These are phyloP conservation scores for Petunia secreta DNA, from an alignment of 257 asterid genomes.

Conservation along the genomic window DNA sequence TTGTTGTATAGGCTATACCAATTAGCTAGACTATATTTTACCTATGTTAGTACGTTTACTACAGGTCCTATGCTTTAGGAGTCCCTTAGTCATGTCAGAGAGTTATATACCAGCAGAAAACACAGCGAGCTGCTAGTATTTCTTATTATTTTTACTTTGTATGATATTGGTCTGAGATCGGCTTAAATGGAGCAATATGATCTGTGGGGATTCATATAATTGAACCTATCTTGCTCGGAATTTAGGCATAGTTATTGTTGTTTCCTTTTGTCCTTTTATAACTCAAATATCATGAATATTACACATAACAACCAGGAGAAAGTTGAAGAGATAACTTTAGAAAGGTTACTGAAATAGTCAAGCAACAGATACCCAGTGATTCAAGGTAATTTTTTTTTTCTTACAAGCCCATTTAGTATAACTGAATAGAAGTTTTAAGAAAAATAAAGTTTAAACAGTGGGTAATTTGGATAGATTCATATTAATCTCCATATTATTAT, in stretches of 20 bases:
- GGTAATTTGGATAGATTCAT: constrained; percentile 3
- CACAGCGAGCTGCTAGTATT: not conserved
- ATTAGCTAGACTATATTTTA: too few relatives aligned
- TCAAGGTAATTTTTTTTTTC: not conserved
- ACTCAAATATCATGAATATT: not conserved
- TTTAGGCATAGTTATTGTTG: constrained; percentile 2
- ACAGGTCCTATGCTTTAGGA: constrained; percentile 9
- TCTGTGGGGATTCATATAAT: not conserved
- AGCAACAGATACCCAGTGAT: constrained; percentile 9
- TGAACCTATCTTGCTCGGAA: not conserved
- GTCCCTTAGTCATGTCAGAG: not conserved
- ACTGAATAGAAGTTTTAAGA: not conserved
- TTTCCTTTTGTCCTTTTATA: not conserved
- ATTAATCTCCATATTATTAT: not conserved
- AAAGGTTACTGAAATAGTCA: not conserved
- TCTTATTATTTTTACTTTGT: not conserved
- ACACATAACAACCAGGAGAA: constrained; percentile 7
- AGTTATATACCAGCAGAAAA: not conserved
- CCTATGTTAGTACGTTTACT: not conserved
- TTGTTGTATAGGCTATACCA: too few relatives aligned
- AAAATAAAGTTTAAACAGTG: not conserved
- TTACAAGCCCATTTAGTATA: not conserved
- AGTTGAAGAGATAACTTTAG: not conserved
- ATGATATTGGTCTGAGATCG: not conserved
- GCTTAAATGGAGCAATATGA: not conserved